Evolutionary conservation across 495 filamentous ascomycete species (phyloP).

Genomic region (Podospora didyma): DNA sequence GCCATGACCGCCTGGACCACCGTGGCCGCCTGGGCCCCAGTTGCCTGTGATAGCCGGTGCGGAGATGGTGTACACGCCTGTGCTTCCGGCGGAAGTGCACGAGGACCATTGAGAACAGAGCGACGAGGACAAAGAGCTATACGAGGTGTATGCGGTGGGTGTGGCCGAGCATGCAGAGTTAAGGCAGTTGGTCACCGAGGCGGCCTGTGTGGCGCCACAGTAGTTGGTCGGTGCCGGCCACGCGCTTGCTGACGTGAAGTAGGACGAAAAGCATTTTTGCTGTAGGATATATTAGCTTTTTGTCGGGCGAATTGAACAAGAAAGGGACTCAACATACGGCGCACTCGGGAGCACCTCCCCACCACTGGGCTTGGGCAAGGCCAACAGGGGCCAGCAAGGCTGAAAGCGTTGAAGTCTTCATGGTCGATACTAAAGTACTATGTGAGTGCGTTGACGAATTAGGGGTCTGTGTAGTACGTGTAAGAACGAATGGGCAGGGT

Average conservation of each 20-base stretch:
- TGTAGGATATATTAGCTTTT: slow-evolving; percentile 8
- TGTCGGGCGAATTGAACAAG: background rate
- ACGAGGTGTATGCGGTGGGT: slow-evolving; percentile 35
- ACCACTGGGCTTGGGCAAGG: slow-evolving; percentile 31
- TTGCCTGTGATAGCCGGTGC: slow-evolving; percentile 36
- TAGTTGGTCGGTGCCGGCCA: slow-evolving; percentile 44
- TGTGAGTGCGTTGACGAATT: background rate
- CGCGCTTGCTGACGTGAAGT: slow-evolving; percentile 26
- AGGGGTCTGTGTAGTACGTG: too few relatives aligned
- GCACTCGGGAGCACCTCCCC: slow-evolving; percentile 38
- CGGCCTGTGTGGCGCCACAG: slow-evolving; percentile 34
- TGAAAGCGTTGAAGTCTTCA: slow-evolving; percentile 14
- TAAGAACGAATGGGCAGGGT: too few relatives aligned
- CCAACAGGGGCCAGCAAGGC: slow-evolving; percentile 15
- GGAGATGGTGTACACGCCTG: slow-evolving; percentile 39
- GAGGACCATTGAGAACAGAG: slow-evolving; percentile 35
- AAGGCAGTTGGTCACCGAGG: slow-evolving; percentile 34
- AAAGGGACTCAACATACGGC: slow-evolving; percentile 33
- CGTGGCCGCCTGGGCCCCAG: slow-evolving; percentile 26
- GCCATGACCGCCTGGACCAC: slow-evolving; percentile 7
- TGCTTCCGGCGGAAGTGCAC: slow-evolving; percentile 36
- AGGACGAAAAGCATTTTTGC: slow-evolving; percentile 43
- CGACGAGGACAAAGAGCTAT: slow-evolving; percentile 36
- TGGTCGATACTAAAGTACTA: slow-evolving; percentile 1
- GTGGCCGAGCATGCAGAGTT: slow-evolving; percentile 34